phyloP scores from a whole-genome alignment of 805 yeast species.

The Barnettozyma sucrosica region DNA sequence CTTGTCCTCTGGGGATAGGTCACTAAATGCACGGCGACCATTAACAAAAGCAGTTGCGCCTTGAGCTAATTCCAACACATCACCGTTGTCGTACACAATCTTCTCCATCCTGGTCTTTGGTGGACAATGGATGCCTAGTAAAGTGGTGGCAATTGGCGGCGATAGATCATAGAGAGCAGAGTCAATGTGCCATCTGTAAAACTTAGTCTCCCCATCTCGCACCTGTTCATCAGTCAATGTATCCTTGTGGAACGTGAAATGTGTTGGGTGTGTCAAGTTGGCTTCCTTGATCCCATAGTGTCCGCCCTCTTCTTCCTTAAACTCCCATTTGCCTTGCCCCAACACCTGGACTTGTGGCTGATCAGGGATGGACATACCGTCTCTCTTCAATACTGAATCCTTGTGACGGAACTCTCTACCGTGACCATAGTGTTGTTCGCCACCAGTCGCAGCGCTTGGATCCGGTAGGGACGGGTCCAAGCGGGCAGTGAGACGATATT shows the following conservation, averaged over 20 bases:
- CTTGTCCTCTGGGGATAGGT: conserved; percentile 63
- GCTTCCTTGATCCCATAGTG: conserved; percentile 50
- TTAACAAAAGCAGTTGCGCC: conserved; percentile 89
- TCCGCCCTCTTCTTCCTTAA: conserved; percentile 33
- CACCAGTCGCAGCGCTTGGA: conserved; percentile 32
- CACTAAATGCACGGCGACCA: conserved; percentile 73
- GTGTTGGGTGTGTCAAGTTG: conserved; percentile 75
- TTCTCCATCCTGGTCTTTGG: conserved; percentile 55
- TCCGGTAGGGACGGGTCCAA: conserved; percentile 57
- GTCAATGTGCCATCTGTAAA: conserved; percentile 92
- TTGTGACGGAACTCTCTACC: conserved; percentile 69
- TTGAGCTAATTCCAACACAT: conserved; percentile 59
- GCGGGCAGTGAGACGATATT: conserved; percentile 66
- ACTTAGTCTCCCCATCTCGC: conserved; percentile 60
- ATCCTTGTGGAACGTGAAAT: conserved; percentile 69
- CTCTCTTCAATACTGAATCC: conserved; percentile 67
- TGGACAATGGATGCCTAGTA: conserved; percentile 79
- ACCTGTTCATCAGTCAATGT: conserved; percentile 61
- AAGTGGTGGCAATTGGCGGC: conserved; percentile 83
- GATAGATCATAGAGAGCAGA: conserved; percentile 81
- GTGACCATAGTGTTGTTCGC: conserved; percentile 67
- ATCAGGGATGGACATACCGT: conserved; percentile 70
- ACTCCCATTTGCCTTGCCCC: conserved; percentile 65
- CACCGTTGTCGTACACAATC: conserved; percentile 64
- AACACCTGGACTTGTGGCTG: conserved; percentile 90